Evolutionary conservation across 2,329 filamentous ascomycete species (phyloP).

Genomic region (Exophiala bonariae): DNA sequence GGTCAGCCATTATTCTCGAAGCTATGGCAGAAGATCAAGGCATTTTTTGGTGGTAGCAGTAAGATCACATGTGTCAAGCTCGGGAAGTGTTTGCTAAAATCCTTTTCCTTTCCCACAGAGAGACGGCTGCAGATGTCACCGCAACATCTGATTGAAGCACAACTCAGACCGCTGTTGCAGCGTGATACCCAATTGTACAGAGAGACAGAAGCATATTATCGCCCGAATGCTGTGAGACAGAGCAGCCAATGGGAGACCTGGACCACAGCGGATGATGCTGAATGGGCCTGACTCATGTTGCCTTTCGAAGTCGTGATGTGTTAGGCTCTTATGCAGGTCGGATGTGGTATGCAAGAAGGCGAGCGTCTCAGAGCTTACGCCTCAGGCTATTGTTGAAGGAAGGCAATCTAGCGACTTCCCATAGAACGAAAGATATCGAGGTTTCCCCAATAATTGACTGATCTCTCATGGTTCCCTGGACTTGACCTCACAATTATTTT

Average conservation of each 20-base stretch:
- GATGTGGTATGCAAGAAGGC: no score
- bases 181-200: background rate
- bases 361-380: no score
- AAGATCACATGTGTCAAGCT: background rate
- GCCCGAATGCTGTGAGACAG: background rate
- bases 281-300: background rate
- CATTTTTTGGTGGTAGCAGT: background rate
- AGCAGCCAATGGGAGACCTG: conserved; percentile 2
- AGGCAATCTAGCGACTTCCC: no score
- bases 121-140: background rate
- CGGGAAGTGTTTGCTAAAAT: background rate
- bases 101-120: background rate
- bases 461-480: background rate
- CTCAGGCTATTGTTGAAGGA: no score
- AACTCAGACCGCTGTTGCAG: background rate
- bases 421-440: no score
- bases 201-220: background rate
- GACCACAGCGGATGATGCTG: background rate
- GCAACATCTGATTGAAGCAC: background rate
- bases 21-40: background rate
- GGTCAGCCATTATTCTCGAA: background rate
- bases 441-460: no score
- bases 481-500: background rate
- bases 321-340: no score
- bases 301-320: background rate